phyloP scores from a whole-genome alignment of 805 yeast species.

The Pichia nakasei region DNA sequence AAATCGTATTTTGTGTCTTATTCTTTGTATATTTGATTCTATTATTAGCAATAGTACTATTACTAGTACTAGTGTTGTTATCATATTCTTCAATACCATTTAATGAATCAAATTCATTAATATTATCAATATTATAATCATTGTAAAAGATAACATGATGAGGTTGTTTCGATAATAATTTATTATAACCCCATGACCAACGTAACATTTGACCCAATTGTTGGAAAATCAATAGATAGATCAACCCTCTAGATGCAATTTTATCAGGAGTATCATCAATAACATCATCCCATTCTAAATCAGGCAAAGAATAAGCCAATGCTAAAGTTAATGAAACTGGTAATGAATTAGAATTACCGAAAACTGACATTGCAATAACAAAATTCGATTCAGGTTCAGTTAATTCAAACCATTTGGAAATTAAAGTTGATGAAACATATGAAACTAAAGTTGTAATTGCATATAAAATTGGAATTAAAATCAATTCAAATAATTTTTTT shows the following conservation, averaged over 20 bases:
- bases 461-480: conserved; percentile 77
- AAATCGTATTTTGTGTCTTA: background rate
- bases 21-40: conserved; percentile 7
- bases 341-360: conserved; percentile 90
- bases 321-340: conserved; percentile 88
- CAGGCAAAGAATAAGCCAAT: conserved; percentile 66
- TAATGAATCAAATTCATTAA: background rate
- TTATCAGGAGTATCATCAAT: conserved; percentile 58
- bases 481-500: conserved; percentile 68
- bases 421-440: conserved; percentile 47
- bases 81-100: background rate
- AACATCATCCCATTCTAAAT: conserved; percentile 66
- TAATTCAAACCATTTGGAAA: conserved; percentile 45
- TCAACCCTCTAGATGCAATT: conserved; percentile 69
- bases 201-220: conserved; percentile 76
- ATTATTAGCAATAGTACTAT: background rate
- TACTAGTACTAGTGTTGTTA: background rate
- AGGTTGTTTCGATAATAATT: conserved; percentile 46
- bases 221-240: conserved; percentile 67
- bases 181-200: conserved; percentile 86
- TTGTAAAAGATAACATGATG: conserved; percentile 24
- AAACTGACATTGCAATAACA: conserved; percentile 94
- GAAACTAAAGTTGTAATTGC: conserved; percentile 79
- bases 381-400: conserved; percentile 76
- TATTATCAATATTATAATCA: background rate